A percentile compares a stretch with the other conserved stretches of the same genome.
These are phyloP conservation scores for Ormosia semicastrata DNA, from an alignment of 306 rosid species.

Conservation along the genomic window DNA sequence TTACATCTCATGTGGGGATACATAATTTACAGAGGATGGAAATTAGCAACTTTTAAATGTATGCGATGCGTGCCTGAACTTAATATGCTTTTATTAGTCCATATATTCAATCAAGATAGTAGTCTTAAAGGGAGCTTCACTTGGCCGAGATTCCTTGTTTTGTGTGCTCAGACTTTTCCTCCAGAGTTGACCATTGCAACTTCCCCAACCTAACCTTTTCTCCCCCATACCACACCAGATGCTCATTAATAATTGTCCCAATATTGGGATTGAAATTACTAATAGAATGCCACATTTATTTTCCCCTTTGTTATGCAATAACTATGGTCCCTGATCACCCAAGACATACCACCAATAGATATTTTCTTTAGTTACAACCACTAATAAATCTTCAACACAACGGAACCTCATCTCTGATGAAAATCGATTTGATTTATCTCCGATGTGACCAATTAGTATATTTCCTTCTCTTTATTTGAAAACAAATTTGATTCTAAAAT, in stretches of 20 bases:
- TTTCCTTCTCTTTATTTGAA: not conserved
- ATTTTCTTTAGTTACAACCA: not conserved
- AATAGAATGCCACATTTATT: conserved; percentile 6
- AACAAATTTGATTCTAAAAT: not conserved
- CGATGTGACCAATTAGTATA: not conserved
- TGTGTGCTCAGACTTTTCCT: not conserved
- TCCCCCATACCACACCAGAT: not conserved
- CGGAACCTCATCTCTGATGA: not conserved
- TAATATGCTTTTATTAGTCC: not conserved
- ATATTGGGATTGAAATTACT: not conserved
- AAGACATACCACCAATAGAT: not conserved
- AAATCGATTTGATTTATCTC: not conserved
- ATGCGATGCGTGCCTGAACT: not conserved
- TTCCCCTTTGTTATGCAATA: not conserved
- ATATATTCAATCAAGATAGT: not conserved
- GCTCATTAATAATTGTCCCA: conserved; percentile 2
- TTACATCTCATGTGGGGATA: not conserved
- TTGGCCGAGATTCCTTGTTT: conserved; percentile 8
- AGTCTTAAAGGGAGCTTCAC: not conserved
- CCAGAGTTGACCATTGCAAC: conserved; percentile 21
- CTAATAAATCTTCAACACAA: not conserved
- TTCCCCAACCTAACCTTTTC: not conserved
- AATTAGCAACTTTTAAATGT: not conserved
- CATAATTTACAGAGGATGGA: not conserved
- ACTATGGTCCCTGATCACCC: not conserved